phyloP scores from a whole-genome alignment of 2,329 filamentous ascomycete species.

The Davidsoniella eucalypti region DNA sequence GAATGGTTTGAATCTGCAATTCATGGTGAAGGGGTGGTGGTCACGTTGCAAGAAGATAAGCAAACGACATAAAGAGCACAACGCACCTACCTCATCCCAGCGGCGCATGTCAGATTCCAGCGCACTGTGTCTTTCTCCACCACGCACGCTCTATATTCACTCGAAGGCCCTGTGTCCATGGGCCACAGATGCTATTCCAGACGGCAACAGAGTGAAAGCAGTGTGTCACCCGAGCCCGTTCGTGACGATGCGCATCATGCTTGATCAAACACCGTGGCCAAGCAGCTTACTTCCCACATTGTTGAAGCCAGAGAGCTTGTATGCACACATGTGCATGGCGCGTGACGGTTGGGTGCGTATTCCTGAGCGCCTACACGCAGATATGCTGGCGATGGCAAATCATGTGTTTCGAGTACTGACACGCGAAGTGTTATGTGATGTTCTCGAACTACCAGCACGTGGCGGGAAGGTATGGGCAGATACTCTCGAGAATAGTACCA shows the following conservation, averaged over 20 bases:
- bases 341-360: slow-evolving; percentile 5
- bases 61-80: no score
- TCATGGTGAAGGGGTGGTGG: slow-evolving; percentile 3
- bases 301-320: neutral
- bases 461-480: no score
- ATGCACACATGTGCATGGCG: neutral
- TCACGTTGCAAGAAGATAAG: neutral
- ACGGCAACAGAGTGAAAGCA: no score
- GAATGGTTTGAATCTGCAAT: neutral
- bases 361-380: slow-evolving; percentile 3
- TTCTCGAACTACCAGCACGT: neutral
- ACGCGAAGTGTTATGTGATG: neutral
- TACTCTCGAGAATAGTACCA: no score
- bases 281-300: slow-evolving; percentile 1
- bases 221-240: neutral
- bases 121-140: no score
- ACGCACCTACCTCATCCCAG: no score
- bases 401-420: slow-evolving; percentile 6
- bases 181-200: no score
- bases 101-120: no score
- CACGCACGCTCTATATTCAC: no score
- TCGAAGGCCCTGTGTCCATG: no score
- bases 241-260: neutral
- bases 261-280: slow-evolving; percentile 1
- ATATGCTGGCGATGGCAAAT: slow-evolving; percentile 4